These are phyloP conservation scores for Meyerozyma carpophila DNA, from an alignment of 1,139 yeast species.

Conservation along the genomic window DNA sequence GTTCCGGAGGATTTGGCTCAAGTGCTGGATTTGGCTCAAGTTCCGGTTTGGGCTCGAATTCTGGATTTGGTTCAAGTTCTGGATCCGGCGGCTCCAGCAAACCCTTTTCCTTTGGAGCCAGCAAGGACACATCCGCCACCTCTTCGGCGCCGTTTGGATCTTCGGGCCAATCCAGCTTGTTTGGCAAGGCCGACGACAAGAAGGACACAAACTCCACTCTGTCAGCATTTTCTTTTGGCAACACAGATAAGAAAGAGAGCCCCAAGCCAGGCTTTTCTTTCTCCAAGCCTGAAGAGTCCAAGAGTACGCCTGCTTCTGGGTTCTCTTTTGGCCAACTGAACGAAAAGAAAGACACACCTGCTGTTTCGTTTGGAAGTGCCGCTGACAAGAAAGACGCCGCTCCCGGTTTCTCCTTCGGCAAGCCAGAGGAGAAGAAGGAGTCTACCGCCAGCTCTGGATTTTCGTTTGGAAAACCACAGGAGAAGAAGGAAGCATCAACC, in stretches of 20 bases:
- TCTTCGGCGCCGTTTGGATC: background rate
- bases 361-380: background rate
- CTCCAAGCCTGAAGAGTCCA: constrained; percentile 11
- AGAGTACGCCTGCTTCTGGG: constrained; percentile 7
- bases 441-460: constrained; percentile 1
- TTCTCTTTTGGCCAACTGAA: constrained; percentile 8
- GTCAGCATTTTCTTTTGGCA: background rate
- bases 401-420: constrained; percentile 6
- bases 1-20: constrained; percentile 2
- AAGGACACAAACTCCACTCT: background rate
- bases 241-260: background rate
- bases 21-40: background rate
- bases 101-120: background rate
- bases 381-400: background rate
- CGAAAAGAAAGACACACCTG: constrained; percentile 3
- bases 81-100: background rate
- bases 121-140: background rate
- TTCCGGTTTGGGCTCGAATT: background rate
- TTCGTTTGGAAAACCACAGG: constrained; percentile 3
- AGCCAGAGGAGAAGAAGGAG: constrained; percentile 4
- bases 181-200: background rate
- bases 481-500: constrained; percentile 14
- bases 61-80: background rate
- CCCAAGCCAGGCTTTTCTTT: background rate
- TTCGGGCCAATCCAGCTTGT: background rate